Evolutionary conservation across 1,284 basidiomycete species (phyloP), one percentile per base, ranked within the genome.

Genomic region (Tausonia pullulans): DNA sequence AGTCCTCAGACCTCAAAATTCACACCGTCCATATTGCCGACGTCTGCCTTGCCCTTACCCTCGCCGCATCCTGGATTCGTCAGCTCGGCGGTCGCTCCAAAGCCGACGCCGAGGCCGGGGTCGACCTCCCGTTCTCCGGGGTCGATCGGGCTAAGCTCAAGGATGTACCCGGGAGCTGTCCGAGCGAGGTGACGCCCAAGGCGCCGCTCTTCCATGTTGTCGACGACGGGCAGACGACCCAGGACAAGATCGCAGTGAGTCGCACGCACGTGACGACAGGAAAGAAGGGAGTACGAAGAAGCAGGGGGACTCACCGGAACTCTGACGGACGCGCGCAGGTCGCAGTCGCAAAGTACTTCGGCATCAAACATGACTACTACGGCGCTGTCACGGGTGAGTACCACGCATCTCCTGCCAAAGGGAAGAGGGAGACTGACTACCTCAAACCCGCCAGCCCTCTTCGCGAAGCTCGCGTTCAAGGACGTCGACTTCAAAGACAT

Each of bases 301-400:
- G 27, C 27, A 27, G 27, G 27, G 27, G 27, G 27, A 27, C 27
- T 27, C 1, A 27, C 27, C 2, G 27, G 27, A 27, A 27, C 27
- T 27, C 27, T 27, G 1, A 27, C 27, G 27, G 2, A 27, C 27
- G 27, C 27, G 27, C 27, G 27, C 27, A 27, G 27, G 27, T 27
- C 27, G 82, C 81, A 9, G 82, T 89, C 39, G 85, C 87, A 2
- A 81, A 84, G 16, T 82, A 85, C 69, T 94, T 92, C 74, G 86
- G 84, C 50, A 88, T 92, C 60, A 87, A 86, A 9, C 89, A 88
- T 68, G 89, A 91, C 69, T 94, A 92, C 73, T 83, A 90, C 75
- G 87, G 84, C 66, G 77, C 86, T 66, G 76, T 91, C 13, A 83
- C 86, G 65, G 27, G 27, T 27, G 27, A 27, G 27, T 1, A 87